These are phyloP conservation scores for Lipomyces mesembrius DNA, from an alignment of 805 yeast species.

Conservation along the genomic window DNA sequence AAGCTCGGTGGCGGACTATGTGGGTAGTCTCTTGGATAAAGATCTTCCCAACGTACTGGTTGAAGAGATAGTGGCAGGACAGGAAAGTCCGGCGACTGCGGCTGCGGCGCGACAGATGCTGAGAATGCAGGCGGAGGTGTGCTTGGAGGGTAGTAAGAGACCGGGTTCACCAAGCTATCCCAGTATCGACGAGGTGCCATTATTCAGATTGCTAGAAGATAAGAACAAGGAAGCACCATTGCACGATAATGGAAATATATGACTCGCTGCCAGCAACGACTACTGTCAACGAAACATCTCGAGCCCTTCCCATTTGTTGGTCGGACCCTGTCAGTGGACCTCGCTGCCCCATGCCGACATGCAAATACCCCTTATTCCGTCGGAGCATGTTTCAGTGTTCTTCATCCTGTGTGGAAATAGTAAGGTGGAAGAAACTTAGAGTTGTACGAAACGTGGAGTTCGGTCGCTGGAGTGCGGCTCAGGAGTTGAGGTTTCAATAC, in stretches of 20 bases:
- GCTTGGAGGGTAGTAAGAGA: background rate
- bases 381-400: background rate
- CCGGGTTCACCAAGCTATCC: constrained; percentile 11
- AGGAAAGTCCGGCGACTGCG: constrained; percentile 5
- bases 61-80: background rate
- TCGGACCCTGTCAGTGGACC: background rate
- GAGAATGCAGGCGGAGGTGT: constrained; percentile 10
- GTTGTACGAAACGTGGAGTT: background rate
- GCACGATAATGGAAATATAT: background rate
- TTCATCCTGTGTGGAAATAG: background rate
- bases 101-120: background rate
- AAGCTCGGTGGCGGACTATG: constrained; percentile 26
- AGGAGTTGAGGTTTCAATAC: background rate
- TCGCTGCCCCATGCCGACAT: background rate
- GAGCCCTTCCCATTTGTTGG: background rate
- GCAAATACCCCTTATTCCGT: background rate
- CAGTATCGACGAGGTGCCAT: constrained; percentile 13
- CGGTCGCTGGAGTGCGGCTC: background rate
- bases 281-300: background rate
- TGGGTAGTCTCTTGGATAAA: constrained; percentile 31
- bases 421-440: background rate
- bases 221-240: background rate
- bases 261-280: background rate
- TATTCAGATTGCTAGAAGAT: background rate
- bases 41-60: constrained; percentile 32